These are phyloP conservation scores for Hypocrella siamensis DNA, from an alignment of 2,329 filamentous ascomycete species.

Conservation along the genomic window DNA sequence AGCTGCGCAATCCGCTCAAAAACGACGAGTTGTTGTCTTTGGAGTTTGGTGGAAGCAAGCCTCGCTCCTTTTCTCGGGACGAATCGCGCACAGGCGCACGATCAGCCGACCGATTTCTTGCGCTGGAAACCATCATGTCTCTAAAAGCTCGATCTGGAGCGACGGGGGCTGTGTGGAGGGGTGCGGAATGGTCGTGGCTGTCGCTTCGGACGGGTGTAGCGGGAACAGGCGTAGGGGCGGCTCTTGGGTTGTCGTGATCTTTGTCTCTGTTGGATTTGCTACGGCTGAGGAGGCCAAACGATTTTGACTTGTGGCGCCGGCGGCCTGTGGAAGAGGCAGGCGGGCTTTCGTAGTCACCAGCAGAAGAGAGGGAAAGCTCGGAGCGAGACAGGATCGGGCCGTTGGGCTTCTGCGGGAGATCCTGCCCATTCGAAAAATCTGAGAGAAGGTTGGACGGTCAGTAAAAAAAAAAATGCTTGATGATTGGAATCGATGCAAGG, in stretches of 20 bases:
- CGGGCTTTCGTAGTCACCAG: slow-evolving; percentile 27
- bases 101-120: slow-evolving; percentile 61
- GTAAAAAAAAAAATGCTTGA: too few relatives aligned
- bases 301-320: slow-evolving; percentile 37
- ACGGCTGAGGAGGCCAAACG: slow-evolving; percentile 36
- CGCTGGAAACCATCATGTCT: slow-evolving; percentile 48
- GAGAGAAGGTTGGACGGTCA: not conserved
- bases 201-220: slow-evolving; percentile 12
- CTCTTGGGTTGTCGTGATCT: slow-evolving; percentile 25
- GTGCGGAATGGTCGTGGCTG: slow-evolving; percentile 13
- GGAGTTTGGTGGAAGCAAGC: slow-evolving; percentile 35
- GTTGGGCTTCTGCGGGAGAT: slow-evolving; percentile 21
- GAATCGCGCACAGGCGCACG: slow-evolving; percentile 33
- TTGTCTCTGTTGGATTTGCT: slow-evolving; percentile 36
- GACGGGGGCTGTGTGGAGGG: slow-evolving; percentile 46
- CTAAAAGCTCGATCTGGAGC: slow-evolving; percentile 51
- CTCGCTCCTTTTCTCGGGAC: slow-evolving; percentile 30
- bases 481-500: too few relatives aligned
- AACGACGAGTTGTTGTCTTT: slow-evolving; percentile 48
- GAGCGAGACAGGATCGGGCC: slow-evolving; percentile 30
- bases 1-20: slow-evolving; percentile 58
- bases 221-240: slow-evolving; percentile 12
- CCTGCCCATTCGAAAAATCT: slow-evolving; percentile 14
- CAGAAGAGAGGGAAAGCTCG: slow-evolving; percentile 34
- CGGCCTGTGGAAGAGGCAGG: slow-evolving; percentile 14